A percentile compares a stretch with the other conserved stretches of the same genome.
Evolutionary conservation across 352 stramenopile genomes (phyloP).

Genomic region (Phytopythium ostracodes): DNA sequence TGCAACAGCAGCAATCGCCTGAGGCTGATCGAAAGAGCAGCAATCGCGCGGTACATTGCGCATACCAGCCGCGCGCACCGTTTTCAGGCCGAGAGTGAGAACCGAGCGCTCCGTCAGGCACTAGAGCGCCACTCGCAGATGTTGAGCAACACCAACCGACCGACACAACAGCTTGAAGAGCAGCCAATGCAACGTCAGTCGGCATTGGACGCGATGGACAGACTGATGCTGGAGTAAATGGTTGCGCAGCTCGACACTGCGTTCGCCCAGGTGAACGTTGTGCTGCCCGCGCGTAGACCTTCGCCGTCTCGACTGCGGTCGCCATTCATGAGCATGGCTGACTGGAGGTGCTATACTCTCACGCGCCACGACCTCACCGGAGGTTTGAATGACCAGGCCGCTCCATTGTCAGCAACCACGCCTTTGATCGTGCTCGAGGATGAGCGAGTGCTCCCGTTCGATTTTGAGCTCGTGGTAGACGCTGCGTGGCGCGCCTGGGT

Average conservation of each 20-base stretch:
- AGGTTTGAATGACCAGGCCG: conserved; percentile 11
- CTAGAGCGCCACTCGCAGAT: conserved; percentile 5
- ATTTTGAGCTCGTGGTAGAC: conserved; percentile 19
- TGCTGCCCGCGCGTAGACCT: conserved; percentile 41
- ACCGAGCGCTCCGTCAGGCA: conserved; percentile 12
- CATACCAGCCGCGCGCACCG: conserved; percentile 4
- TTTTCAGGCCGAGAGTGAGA: conserved; percentile 17
- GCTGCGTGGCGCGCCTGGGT: conserved; percentile 31
- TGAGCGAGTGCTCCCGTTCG: conserved; percentile 33
- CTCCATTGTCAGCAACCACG: conserved; percentile 7
- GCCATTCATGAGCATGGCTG: conserved; percentile 23
- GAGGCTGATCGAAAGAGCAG: conserved; percentile 8
- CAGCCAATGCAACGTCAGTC: not conserved
- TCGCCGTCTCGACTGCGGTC: conserved; percentile 3
- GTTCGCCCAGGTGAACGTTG: conserved; percentile 30
- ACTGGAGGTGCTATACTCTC: conserved; percentile 16
- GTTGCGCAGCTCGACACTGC: conserved; percentile 33
- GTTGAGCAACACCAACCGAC: not conserved
- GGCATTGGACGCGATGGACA: not conserved
- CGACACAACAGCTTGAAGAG: not conserved
- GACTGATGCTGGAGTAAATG: conserved; percentile 12
- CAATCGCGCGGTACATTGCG: conserved; percentile 24
- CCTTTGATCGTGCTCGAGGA: conserved; percentile 23
- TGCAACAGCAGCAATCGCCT: not conserved
- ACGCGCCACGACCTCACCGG: not conserved